Evolutionary conservation across 371 early-diverging fungal genomes (phyloP).

Genomic region (Lichtheimia corymbifera): DNA sequence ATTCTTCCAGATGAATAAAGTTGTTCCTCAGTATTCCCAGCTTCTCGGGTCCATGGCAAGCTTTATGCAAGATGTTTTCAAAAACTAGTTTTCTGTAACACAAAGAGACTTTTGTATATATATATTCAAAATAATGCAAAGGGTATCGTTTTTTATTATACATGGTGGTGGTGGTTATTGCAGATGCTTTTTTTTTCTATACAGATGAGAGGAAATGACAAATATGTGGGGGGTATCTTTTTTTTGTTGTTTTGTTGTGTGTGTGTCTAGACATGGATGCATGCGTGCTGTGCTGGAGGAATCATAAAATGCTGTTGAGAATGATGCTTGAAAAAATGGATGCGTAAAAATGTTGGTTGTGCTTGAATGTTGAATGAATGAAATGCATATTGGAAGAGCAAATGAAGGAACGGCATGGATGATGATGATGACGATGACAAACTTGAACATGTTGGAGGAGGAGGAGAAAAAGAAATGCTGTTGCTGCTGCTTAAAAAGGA

Average conservation of each 20-base stretch:
- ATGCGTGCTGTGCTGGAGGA: not conserved
- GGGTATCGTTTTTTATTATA: not conserved
- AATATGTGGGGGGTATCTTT: not conserved
- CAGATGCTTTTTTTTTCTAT: conserved; percentile 1
- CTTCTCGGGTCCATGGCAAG: not conserved
- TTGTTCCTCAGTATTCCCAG: not conserved
- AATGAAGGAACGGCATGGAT: not conserved
- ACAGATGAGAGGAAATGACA: not conserved
- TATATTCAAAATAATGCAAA: not conserved
- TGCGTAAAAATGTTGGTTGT: not conserved
- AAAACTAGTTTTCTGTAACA: too few relatives aligned
- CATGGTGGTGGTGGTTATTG: not conserved
- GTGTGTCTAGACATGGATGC: too few relatives aligned
- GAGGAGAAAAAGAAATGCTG: not conserved
- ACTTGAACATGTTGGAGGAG: too few relatives aligned
- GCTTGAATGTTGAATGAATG: not conserved
- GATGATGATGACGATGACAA: conserved; percentile 1
- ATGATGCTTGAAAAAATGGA: not conserved
- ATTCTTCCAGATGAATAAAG: conserved; percentile 4
- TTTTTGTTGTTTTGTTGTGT: not conserved
- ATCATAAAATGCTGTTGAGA: not conserved
- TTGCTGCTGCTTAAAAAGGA: not conserved
- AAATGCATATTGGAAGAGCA: not conserved
- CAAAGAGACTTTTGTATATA: too few relatives aligned
- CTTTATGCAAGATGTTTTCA: conserved; percentile 2